Evolutionary conservation across 257 asterid species (phyloP).

Genomic region (Ocimum tenuiflorum): DNA sequence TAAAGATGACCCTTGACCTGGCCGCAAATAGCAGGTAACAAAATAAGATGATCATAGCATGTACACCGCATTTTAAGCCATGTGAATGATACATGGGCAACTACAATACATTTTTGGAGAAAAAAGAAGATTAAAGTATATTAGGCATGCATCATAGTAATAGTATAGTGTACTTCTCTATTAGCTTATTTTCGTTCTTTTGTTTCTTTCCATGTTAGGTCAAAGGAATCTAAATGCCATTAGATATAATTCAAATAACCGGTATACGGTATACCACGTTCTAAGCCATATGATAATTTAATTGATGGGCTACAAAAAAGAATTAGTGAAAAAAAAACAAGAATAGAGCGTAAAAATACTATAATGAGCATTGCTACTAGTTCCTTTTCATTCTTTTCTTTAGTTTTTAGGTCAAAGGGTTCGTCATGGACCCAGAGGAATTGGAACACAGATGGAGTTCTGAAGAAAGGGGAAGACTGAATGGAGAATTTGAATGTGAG

Average conservation of each 20-base stretch:
- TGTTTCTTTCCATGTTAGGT: neutral
- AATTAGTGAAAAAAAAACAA: neutral
- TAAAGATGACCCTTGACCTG: constrained; percentile 98
- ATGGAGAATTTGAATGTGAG: too few relatives aligned
- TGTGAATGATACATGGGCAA: neutral
- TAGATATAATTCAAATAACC: too few relatives aligned
- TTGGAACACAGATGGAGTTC: too few relatives aligned
- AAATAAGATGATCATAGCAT: constrained; percentile 3
- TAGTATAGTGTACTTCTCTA: neutral
- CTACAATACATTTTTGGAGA: neutral
- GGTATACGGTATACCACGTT: neutral
- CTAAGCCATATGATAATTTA: neutral
- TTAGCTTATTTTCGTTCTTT: neutral
- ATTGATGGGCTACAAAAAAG: neutral
- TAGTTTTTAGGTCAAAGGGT: neutral
- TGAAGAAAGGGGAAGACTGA: too few relatives aligned
- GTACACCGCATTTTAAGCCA: neutral
- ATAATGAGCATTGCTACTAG: neutral
- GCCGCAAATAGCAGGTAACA: constrained; percentile 22
- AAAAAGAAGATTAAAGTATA: neutral
- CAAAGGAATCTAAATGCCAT: too few relatives aligned
- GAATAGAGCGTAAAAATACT: neutral
- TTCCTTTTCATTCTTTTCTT: neutral
- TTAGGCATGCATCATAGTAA: neutral
- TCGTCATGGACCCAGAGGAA: too few relatives aligned